Evolutionary conservation across 164 flowering plant genomes (phyloP), one percentile per base, ranked within the genome.

Genomic region (Liquidambar formosana): DNA sequence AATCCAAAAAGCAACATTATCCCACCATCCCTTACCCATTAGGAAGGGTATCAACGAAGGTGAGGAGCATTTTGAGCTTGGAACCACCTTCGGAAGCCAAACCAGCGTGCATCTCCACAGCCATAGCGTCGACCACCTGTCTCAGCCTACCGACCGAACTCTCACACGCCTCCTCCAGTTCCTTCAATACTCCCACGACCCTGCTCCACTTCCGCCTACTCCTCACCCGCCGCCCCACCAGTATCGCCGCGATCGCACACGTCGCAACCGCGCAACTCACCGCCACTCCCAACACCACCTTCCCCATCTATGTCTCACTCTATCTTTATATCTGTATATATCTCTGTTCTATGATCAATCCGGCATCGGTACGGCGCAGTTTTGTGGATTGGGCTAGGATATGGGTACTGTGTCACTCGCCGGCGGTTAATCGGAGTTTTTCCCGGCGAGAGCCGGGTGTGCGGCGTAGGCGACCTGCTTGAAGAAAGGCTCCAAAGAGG

Each of bases 31-130:
- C 27, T 59, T 91, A 94, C 98, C 98, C 97, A 72, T 65, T 71
- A 23, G 98, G 97, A 27, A 94, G 89, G 22, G 74, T 77, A 54
- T 92, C 88, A 47, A 94, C 86, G 61, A 78, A 90, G 49, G 93
- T 90, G 78, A 92, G 90, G 57, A 90, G 79, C 98, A 94, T 92
- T 83, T 82, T 89, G 67, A 94, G 91, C 83, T 92, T 92, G 51
- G 89, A 83, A 15, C 98, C 98, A 22, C 98, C 98, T 71, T 94
- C 98, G n/a, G 97, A 90, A 1, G 94, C 98, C 69, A 94, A 72
- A 9, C 98, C 98, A 5, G 98, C 98, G 72, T 92, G 97, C 98
- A 94, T 94, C 89, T 94, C 98, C 19, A 89, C 97, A 45, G 94
- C 93, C 97, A 94, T 85, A 8, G 97, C 97, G 69, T 89, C 96